Base-by-base conservation (phyloP, 1,284 basidiomycete genomes). In the Athelia psychrophila region DNA sequence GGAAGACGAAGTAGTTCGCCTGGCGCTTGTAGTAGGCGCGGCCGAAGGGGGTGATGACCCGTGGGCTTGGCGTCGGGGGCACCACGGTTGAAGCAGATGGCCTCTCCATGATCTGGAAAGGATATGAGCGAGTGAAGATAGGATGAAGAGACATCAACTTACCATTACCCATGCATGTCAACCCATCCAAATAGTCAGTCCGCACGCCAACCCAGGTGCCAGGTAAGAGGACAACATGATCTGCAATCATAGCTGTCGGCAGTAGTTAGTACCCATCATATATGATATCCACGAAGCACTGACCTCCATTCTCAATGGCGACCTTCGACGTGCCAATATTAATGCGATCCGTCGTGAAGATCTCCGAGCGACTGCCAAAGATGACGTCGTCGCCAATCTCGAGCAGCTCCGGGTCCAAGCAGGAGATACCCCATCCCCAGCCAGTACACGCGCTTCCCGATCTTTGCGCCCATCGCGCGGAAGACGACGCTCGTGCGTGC, bases 301-400 rank as follows among this genome's bases (percentile, higher is more conserved):
- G 10, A n/a, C 33, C 33, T 47, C 76, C 76, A 44, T 64, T 60
- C 6, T 62, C 70, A 49, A 78, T 67, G 13, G 63, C 57, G 40
- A 78, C 71, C 48, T 64, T 71, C 16, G 54, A 68, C 3, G 72
- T 64, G n/a, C 76, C 75, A 16, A n/a, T n/a, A n/a, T n/a, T n/a
- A n/a, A 70, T 53, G 24, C 66, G 62, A 58, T 78, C 76, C 1
- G 71, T 71, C 15, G 75, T 78, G 53, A 74, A 73, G 2, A 77
- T 55, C 56, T 73, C 71, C 5, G 73, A 72, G 40, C 71, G 71
- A 24, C 74, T 75, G n/a, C 76, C 76, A 58, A 78, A 77, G 15
- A 77, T 71, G 32, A 77, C 76, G 54, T 77, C 73, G 58, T 78
- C 68, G 24, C 75, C 76, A 40, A 78, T 72, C 48, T 76, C 73